Conservation (phyloP, 192 early-diverging fungal genomes). For the Chytriomyces sp. region DNA sequence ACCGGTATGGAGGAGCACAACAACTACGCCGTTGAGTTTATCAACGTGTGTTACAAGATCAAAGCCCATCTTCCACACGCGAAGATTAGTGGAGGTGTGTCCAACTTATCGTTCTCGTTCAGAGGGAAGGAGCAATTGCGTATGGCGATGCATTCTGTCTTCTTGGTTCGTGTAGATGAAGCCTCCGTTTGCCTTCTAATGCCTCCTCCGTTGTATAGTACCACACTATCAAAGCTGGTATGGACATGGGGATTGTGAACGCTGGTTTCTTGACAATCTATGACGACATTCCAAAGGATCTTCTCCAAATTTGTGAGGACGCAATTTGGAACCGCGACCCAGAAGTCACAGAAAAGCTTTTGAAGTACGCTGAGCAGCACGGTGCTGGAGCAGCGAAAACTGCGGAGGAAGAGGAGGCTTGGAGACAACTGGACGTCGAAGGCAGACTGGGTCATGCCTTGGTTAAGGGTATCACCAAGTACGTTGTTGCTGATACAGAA, state of each 20-base stretch:
- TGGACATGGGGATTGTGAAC: constrained; percentile 99
- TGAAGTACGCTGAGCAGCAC: constrained; percentile 84
- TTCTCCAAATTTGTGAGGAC: constrained; percentile 88
- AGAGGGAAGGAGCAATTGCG: constrained; percentile 90
- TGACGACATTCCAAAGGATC: constrained; percentile 93
- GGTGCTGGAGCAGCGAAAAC: constrained; percentile 57
- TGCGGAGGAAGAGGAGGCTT: constrained; percentile 81
- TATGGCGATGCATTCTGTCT: constrained; percentile 96
- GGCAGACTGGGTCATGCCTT: constrained; percentile 79
- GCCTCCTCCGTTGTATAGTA: constrained; percentile 36
- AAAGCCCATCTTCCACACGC: constrained; percentile 82
- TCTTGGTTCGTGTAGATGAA: constrained; percentile 48
- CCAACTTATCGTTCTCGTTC: constrained; percentile 97
- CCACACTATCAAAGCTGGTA: constrained; percentile 79
- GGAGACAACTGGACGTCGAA: constrained; percentile 76
- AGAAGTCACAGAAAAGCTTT: constrained; percentile 90
- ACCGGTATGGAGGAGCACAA: constrained; percentile 98
- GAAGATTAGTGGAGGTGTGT: constrained; percentile 95
- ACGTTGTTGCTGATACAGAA: constrained; percentile 91
- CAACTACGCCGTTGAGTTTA: constrained; percentile 94
- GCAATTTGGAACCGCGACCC: constrained; percentile 92
- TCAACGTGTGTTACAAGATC: constrained; percentile 73
- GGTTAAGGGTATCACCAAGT: constrained; percentile 94
- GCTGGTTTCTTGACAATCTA: constrained; percentile 95
- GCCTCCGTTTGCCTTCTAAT: not conserved